These are phyloP conservation scores for Tylopilus orsonianus DNA, from an alignment of 1,284 basidiomycete species.

Conservation along the genomic window DNA sequence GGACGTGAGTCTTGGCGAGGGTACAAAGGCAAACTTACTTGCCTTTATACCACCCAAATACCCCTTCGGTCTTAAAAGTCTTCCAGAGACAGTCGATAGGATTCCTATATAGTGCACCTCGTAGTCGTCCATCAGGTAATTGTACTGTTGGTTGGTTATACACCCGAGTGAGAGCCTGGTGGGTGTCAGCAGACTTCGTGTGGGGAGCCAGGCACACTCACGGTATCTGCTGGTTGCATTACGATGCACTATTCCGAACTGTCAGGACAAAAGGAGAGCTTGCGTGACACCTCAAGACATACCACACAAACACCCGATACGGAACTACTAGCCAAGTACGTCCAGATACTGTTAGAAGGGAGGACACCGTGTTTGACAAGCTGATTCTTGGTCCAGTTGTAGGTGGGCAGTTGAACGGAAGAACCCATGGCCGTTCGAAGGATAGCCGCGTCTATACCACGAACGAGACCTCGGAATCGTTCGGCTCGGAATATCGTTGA, in stretches of 20 bases:
- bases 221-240: slow-evolving; percentile 89
- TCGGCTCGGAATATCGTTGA: slow-evolving; percentile 79
- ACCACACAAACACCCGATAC: slow-evolving; percentile 93
- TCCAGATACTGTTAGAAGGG: slow-evolving; percentile 76
- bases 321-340: slow-evolving; percentile 85
- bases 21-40: slow-evolving; percentile 5
- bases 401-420: slow-evolving; percentile 92
- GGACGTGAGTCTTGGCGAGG: background rate
- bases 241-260: slow-evolving; percentile 60
- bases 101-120: slow-evolving; percentile 84
- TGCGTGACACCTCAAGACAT: slow-evolving; percentile 35
- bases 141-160: slow-evolving; percentile 90
- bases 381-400: slow-evolving; percentile 88
- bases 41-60: slow-evolving; percentile 93
- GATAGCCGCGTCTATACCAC: slow-evolving; percentile 93
- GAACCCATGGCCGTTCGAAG: slow-evolving; percentile 93
- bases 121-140: slow-evolving; percentile 71
- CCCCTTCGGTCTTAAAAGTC: slow-evolving; percentile 88
- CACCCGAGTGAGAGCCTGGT: slow-evolving; percentile 86
- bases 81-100: slow-evolving; percentile 97
- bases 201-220: slow-evolving; percentile 37
- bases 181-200: slow-evolving; percentile 6
- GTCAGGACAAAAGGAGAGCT: slow-evolving; percentile 4
- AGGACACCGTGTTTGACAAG: slow-evolving; percentile 66
- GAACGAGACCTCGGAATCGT: slow-evolving; percentile 75